phyloP scores from a whole-genome alignment of 169 alveolate genomes.

The Plasmodium sp. region DNA sequence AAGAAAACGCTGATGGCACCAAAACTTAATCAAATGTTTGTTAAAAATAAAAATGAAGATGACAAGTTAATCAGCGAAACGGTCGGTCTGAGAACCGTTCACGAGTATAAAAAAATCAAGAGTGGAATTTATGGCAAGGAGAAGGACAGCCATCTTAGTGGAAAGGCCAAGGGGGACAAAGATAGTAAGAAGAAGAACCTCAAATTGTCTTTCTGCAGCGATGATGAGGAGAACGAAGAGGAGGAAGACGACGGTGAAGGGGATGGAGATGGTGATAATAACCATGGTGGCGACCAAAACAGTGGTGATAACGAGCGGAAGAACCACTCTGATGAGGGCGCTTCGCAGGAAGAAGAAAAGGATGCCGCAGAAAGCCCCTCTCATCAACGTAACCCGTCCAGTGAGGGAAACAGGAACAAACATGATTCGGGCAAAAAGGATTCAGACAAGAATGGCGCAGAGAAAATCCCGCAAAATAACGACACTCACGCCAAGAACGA shows the following conservation, averaged over 20 bases:
- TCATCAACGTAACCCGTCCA: background rate
- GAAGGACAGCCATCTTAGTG: constrained; percentile 2
- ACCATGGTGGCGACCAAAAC: background rate
- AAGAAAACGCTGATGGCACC: constrained; percentile 63
- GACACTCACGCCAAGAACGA: background rate
- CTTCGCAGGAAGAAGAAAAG: background rate
- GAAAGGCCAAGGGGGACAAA: constrained; percentile 7
- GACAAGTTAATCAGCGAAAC: constrained; percentile 73
- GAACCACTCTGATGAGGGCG: background rate
- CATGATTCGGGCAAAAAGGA: background rate
- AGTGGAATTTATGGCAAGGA: constrained; percentile 51
- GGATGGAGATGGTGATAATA: background rate
- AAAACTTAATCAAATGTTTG: constrained; percentile 68
- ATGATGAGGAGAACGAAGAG: constrained; percentile 34
- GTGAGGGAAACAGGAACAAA: background rate
- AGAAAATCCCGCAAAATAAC: background rate
- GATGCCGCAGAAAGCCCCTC: background rate
- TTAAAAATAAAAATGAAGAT: constrained; percentile 67
- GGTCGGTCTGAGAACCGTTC: constrained; percentile 66
- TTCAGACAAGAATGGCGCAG: background rate
- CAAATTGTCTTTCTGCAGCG: constrained; percentile 49
- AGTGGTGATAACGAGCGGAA: background rate
- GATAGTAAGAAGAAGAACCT: constrained; percentile 8
- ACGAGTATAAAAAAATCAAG: constrained; percentile 69
- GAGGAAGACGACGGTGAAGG: constrained; percentile 7